These are phyloP conservation scores for Ophiognomonia clavigignenti-juglandacearum DNA, from an alignment of 2,329 filamentous ascomycete genomes.

Conservation along the genomic window DNA sequence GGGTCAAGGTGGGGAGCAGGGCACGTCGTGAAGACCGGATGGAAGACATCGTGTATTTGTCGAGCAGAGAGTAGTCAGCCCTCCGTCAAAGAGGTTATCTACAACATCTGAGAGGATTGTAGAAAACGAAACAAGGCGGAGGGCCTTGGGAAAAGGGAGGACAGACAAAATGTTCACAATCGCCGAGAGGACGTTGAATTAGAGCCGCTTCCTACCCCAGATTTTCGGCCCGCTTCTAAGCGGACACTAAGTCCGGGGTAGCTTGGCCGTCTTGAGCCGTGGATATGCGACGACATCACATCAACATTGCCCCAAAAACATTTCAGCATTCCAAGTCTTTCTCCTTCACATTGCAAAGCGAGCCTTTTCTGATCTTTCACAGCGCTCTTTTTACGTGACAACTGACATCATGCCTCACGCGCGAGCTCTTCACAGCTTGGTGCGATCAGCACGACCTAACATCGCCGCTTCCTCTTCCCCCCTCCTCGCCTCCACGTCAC, in stretches of 20 bases:
- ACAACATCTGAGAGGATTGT: background rate
- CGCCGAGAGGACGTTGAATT: background rate
- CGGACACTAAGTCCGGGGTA: constrained; percentile 9
- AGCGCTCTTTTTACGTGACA: no score
- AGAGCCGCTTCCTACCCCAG: background rate
- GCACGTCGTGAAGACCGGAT: constrained; percentile 6
- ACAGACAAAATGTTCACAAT: background rate
- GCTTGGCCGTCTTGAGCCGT: constrained; percentile 7
- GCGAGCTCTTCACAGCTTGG: constrained; percentile 28
- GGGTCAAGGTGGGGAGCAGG: constrained; percentile 4
- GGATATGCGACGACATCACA: constrained; percentile 6
- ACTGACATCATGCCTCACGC: constrained; percentile 34
- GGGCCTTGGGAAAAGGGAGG: background rate
- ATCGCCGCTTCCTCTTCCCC: constrained; percentile 14
- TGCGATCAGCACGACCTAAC: constrained; percentile 23
- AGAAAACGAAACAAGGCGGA: background rate
- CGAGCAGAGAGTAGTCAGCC: background rate
- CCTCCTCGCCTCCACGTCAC: constrained; percentile 29
- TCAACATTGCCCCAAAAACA: background rate
- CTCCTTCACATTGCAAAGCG: no score
- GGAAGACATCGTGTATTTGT: constrained; percentile 3
- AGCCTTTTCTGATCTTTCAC: no score
- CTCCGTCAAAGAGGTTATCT: background rate
- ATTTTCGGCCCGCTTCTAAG: constrained; percentile 16
- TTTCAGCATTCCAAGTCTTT: background rate